These are phyloP conservation scores for Macadamia tetraphylla DNA, from an alignment of 164 flowering plant species.

Conservation along the genomic window DNA sequence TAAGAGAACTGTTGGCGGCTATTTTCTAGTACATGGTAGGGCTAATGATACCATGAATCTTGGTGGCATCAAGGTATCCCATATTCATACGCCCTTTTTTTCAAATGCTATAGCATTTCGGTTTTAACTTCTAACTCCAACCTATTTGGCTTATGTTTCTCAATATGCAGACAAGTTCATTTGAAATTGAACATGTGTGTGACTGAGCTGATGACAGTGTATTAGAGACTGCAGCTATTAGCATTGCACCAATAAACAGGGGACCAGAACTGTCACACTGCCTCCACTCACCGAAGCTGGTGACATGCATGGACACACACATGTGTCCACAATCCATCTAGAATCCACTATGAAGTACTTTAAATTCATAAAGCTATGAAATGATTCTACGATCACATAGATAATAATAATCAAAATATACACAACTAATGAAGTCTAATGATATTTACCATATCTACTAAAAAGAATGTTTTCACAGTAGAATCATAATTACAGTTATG, in stretches of 20 bases:
- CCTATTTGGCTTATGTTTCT: background rate
- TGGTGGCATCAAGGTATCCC: slow-evolving; percentile 87
- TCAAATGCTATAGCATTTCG: background rate
- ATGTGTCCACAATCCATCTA: no score
- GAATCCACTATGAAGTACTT: no score
- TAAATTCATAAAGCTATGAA: no score
- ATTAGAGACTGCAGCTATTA: slow-evolving; percentile 79
- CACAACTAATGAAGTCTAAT: no score
- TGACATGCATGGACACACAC: no score
- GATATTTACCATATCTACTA: no score
- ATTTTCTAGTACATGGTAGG: slow-evolving; percentile 70
- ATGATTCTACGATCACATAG: no score
- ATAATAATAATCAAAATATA: no score
- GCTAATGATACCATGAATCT: slow-evolving; percentile 99
- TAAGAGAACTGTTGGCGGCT: slow-evolving; percentile 75
- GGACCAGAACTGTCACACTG: slow-evolving; percentile 53
- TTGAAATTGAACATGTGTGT: slow-evolving; percentile 88
- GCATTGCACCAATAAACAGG: slow-evolving; percentile 51
- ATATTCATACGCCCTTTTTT: background rate
- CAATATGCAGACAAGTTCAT: slow-evolving; percentile 72
- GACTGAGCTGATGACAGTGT: slow-evolving; percentile 56
- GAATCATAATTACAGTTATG: no score
- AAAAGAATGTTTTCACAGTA: no score
- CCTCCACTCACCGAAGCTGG: no score
- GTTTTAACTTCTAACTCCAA: background rate